A percentile compares a stretch with the other conserved stretches of the same genome.
phyloP scores from a whole-genome alignment of 148 eudicot species.

The Rhododendron ferrugineum region DNA sequence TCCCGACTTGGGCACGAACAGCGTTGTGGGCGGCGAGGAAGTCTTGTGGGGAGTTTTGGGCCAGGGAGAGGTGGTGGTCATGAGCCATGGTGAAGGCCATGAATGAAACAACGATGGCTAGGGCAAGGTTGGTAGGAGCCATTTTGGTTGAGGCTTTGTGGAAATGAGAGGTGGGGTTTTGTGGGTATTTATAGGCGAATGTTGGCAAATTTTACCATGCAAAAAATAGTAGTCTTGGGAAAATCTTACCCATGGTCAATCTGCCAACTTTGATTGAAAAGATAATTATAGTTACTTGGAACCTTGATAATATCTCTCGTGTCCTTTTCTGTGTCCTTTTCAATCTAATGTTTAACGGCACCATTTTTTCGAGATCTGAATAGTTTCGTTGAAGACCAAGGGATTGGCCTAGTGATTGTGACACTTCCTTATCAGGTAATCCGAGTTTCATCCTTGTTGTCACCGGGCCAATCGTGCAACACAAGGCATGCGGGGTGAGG shows the following conservation, averaged over 20 bases:
- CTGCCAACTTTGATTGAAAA: not conserved
- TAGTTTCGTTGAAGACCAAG: too few species aligned
- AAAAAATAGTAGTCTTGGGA: not conserved
- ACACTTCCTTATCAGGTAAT: too few species aligned
- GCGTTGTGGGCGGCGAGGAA: constrained; percentile 35
- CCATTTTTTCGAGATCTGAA: too few species aligned
- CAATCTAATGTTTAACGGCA: too few species aligned
- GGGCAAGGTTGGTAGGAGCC: not conserved
- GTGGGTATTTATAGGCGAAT: not conserved
- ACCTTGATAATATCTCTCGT: not conserved
- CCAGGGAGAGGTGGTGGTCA: not conserved
- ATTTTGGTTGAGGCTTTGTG: not conserved
- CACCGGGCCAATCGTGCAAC: not conserved
- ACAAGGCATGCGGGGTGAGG: not conserved
- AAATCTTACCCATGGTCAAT: not conserved
- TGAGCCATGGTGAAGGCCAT: constrained; percentile 8
- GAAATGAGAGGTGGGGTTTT: not conserved
- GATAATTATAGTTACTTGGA: not conserved
- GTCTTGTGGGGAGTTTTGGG: constrained; percentile 23
- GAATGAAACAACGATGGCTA: not conserved
- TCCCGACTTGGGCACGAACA: constrained; percentile 25
- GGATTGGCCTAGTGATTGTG: too few species aligned
- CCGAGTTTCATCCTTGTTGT: not conserved
- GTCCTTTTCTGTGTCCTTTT: not conserved
- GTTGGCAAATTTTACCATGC: not conserved